These are phyloP conservation scores for Scheffersomyces segobiensis DNA, from an alignment of 1,139 yeast species.

Conservation along the genomic window DNA sequence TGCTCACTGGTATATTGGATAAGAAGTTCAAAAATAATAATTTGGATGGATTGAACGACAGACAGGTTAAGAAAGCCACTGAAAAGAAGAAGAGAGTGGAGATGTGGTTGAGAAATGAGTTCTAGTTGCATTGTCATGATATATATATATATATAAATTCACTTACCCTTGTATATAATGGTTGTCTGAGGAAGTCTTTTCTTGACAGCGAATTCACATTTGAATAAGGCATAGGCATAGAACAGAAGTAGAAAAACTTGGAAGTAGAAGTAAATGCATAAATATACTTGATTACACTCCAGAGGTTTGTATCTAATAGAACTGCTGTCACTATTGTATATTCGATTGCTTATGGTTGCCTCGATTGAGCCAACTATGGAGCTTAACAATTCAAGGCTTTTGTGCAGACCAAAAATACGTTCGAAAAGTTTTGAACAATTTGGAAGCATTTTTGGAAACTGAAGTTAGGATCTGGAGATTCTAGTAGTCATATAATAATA, in stretches of 20 bases:
- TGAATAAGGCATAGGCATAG: not conserved
- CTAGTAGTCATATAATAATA: not conserved
- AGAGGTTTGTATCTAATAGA: not conserved
- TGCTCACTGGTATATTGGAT: slow-evolving; percentile 21
- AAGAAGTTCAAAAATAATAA: slow-evolving; percentile 12
- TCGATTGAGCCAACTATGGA: not conserved
- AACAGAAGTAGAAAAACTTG: not conserved
- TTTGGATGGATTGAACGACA: slow-evolving; percentile 13
- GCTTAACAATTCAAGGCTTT: not conserved
- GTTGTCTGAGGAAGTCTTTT: not conserved
- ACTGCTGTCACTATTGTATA: not conserved
- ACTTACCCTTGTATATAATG: not conserved
- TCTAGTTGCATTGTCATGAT: slow-evolving; percentile 5
- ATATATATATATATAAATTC: not conserved
- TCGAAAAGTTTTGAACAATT: not conserved
- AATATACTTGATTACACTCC: not conserved
- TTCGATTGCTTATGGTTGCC: too few species aligned
- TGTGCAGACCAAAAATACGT: not conserved
- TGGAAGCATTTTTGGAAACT: not conserved
- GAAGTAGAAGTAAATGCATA: not conserved
- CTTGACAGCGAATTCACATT: not conserved
- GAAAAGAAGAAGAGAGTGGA: slow-evolving; percentile 53
- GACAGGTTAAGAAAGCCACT: slow-evolving; percentile 41
- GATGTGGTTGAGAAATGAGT: slow-evolving; percentile 66
- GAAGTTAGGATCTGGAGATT: not conserved